Percentiles rank a stretch among this genome's conserved stretches.
Evolutionary conservation across 257 asterid genomes (phyloP).

Genomic region (Vinca minor): DNA sequence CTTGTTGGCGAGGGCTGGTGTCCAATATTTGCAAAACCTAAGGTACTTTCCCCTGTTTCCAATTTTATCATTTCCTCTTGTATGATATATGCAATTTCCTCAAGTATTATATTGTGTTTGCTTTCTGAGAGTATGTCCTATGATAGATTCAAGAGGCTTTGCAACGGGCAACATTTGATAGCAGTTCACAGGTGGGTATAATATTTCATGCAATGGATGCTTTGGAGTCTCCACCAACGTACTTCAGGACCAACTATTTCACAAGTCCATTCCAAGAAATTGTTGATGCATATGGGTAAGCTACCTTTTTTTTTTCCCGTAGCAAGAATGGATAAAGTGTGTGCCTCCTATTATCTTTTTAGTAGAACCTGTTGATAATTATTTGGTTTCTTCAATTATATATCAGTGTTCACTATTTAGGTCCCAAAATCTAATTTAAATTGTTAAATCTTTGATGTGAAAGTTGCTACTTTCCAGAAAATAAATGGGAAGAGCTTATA

Average conservation of each 20-base stretch:
- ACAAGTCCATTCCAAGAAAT: constrained; percentile 91
- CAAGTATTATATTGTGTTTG: constrained; percentile 12
- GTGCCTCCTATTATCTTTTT: background rate
- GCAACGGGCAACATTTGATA: constrained; percentile 86
- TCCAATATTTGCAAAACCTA: constrained; percentile 75
- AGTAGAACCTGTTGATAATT: background rate
- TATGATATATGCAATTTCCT: constrained; percentile 12
- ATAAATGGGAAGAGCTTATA: background rate
- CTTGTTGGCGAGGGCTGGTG: constrained; percentile 99
- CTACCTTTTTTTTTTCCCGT: constrained; percentile 3
- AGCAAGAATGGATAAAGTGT: background rate
- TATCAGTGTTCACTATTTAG: background rate
- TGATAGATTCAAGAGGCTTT: constrained; percentile 87
- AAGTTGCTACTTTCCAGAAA: background rate
- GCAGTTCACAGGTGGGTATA: constrained; percentile 88
- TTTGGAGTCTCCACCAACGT: constrained; percentile 84
- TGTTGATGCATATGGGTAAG: constrained; percentile 99
- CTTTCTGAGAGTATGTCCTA: constrained; percentile 19
- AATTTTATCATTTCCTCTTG: constrained; percentile 8
- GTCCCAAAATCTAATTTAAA: background rate
- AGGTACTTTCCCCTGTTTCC: constrained; percentile 36
- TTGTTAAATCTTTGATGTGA: background rate
- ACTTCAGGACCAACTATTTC: constrained; percentile 68
- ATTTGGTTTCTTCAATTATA: background rate
- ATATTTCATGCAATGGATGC: constrained; percentile 91